Percentiles rank a stretch among this genome's conserved stretches.
phyloP scores from a whole-genome alignment of 2,329 filamentous ascomycete species.

The Colletotrichum scovillei region DNA sequence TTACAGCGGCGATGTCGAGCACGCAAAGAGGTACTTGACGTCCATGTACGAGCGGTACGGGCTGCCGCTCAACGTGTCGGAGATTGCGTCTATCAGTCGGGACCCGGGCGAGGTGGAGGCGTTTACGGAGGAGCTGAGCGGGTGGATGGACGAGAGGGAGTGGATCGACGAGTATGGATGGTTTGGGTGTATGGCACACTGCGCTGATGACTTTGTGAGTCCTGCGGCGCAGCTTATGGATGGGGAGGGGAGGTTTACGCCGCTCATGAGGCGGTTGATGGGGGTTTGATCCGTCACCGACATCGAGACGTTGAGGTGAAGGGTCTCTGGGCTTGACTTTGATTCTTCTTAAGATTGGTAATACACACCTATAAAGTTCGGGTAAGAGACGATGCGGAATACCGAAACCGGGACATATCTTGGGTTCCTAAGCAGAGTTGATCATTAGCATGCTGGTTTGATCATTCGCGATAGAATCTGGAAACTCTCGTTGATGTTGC shows the following conservation, averaged over 20 bases:
- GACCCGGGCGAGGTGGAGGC: slow-evolving; percentile 47
- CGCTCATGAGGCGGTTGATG: slow-evolving; percentile 39
- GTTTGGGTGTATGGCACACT: slow-evolving; percentile 55
- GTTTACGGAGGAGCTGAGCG: slow-evolving; percentile 52
- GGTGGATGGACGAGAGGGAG: slow-evolving; percentile 54
- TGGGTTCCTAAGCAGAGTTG: too few species aligned
- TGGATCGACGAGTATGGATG: slow-evolving; percentile 57
- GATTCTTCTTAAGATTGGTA: background rate
- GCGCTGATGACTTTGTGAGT: slow-evolving; percentile 57
- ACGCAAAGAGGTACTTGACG: slow-evolving; percentile 49
- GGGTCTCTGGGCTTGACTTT: background rate
- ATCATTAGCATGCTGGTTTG: too few species aligned
- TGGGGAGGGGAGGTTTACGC: slow-evolving; percentile 50
- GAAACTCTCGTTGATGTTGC: too few species aligned
- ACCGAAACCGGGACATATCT: background rate
- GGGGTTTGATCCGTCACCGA: background rate
- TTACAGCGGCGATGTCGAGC: slow-evolving; percentile 48
- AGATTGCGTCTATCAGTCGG: slow-evolving; percentile 54
- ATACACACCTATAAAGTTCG: background rate
- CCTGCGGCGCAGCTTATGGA: slow-evolving; percentile 59
- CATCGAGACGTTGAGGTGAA: too few species aligned
- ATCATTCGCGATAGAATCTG: too few species aligned
- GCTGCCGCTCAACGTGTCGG: slow-evolving; percentile 51
- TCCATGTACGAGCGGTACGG: slow-evolving; percentile 49
- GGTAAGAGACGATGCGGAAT: background rate